A percentile compares a stretch with the other conserved stretches of the same genome.
Evolutionary conservation across 345 rosid genomes (phyloP).

Genomic region (Rhodamnia rubescens): DNA sequence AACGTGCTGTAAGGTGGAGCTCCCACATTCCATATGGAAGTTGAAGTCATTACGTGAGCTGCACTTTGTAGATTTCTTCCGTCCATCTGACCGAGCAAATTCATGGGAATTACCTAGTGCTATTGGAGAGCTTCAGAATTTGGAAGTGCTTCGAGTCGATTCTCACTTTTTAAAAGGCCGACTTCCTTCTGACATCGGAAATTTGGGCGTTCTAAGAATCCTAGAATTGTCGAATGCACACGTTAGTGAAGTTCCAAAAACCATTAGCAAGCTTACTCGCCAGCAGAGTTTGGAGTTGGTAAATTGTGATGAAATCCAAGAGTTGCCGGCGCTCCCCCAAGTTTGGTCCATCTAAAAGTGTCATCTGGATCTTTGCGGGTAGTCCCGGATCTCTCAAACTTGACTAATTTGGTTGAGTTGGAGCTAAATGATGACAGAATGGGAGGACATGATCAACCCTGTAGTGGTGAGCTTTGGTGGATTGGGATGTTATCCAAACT

Average conservation of each 20-base stretch:
- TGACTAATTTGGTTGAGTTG: not conserved
- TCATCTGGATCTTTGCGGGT: not conserved
- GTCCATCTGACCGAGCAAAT: no score
- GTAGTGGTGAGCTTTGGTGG: not conserved
- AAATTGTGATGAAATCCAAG: not conserved
- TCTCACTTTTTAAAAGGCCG: not conserved
- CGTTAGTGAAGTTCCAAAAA: not conserved
- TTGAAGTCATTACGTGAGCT: not conserved
- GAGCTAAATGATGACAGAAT: not conserved
- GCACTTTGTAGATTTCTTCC: fast-evolving
- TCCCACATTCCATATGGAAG: not conserved
- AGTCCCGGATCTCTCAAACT: not conserved
- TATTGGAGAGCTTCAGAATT: not conserved
- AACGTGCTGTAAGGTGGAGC: fast-evolving
- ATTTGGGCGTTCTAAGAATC: not conserved
- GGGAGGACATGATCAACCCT: not conserved
- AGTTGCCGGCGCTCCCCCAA: not conserved
- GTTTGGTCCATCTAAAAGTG: not conserved
- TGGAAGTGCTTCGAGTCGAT: fast-evolving
- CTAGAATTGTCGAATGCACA: not conserved
- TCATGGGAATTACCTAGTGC: not conserved
- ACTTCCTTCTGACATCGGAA: not conserved
- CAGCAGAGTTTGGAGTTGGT: not conserved
- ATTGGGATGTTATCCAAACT: not conserved
- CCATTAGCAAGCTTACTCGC: not conserved